Conservation (phyloP, 495 filamentous ascomycete genomes). For the Evansstolkia leycettana region DNA sequence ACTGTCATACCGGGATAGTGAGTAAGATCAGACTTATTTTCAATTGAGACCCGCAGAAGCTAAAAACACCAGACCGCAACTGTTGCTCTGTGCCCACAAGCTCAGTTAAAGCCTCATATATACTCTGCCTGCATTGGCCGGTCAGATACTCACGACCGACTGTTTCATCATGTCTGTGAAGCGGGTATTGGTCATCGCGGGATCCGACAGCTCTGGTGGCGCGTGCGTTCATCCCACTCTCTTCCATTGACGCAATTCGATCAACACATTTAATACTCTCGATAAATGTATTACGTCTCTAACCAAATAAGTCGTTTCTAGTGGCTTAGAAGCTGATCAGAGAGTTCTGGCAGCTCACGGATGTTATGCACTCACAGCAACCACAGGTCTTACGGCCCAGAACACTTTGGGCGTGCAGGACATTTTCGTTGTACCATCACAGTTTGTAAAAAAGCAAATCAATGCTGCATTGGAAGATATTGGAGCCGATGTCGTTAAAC, state of each 20-base stretch:
- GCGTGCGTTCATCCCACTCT: constrained; percentile 45
- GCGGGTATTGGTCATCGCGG: constrained; percentile 68
- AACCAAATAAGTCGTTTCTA: constrained; percentile 19
- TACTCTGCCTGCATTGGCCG: too few species aligned
- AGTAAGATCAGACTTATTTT: too few species aligned
- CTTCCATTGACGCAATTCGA: not conserved
- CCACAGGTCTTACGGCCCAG: constrained; percentile 88
- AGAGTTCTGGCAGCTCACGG: constrained; percentile 85
- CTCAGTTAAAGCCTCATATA: too few species aligned
- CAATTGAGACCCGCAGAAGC: too few species aligned
- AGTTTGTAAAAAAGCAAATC: constrained; percentile 75
- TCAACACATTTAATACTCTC: too few species aligned
- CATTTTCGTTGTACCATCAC: constrained; percentile 67
- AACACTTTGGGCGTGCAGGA: constrained; percentile 76
- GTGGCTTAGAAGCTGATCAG: constrained; percentile 94
- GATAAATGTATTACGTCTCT: not conserved
- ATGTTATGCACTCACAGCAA: constrained; percentile 94
- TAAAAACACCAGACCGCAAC: too few species aligned
- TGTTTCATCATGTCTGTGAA: constrained; percentile 25
- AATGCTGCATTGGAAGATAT: constrained; percentile 74
- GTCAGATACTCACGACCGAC: not conserved
- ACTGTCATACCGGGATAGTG: too few species aligned
- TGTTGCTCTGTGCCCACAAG: not conserved
- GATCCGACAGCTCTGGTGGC: constrained; percentile 78
- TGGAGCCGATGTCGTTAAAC: constrained; percentile 82